These are phyloP conservation scores for Secale cereale DNA, from an alignment of 176 grass and related monocot species.

Conservation along the genomic window DNA sequence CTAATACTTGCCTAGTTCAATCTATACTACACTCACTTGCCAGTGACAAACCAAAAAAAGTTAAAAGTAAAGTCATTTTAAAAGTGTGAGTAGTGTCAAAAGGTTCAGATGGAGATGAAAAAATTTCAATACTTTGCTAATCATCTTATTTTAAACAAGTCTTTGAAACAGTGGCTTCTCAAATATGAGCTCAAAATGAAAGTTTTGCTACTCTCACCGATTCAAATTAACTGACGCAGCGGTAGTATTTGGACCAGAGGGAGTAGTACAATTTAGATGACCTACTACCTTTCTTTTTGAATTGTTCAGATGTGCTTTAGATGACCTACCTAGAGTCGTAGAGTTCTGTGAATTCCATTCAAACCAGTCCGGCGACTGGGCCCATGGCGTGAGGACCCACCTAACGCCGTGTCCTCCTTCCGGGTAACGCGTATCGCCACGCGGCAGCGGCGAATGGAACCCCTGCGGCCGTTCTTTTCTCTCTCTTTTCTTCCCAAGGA, in stretches of 20 bases:
- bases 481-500: not conserved
- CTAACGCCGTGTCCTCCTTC: not conserved
- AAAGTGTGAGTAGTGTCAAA: too few relatives aligned
- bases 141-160: not conserved
- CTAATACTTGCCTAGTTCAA: too few relatives aligned
- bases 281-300: too few relatives aligned
- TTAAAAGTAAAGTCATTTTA: too few relatives aligned
- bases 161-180: not conserved
- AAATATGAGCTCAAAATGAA: not conserved
- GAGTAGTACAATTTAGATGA: not conserved
- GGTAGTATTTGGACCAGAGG: too few relatives aligned
- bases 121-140: not conserved
- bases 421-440: conserved; percentile 22
- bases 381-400: not conserved
- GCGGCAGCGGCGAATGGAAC: conserved; percentile 16
- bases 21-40: too few relatives aligned
- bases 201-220: not conserved
- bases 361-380: not conserved
- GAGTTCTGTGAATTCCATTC: not conserved
- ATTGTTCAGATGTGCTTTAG: too few relatives aligned
- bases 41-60: too few relatives aligned
- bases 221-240: too few relatives aligned
- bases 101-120: too few relatives aligned
- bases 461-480: not conserved
- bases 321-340: not conserved